Conservation (phyloP, 1,284 basidiomycete species). For the Cutaneotrichosporon sp. region DNA sequence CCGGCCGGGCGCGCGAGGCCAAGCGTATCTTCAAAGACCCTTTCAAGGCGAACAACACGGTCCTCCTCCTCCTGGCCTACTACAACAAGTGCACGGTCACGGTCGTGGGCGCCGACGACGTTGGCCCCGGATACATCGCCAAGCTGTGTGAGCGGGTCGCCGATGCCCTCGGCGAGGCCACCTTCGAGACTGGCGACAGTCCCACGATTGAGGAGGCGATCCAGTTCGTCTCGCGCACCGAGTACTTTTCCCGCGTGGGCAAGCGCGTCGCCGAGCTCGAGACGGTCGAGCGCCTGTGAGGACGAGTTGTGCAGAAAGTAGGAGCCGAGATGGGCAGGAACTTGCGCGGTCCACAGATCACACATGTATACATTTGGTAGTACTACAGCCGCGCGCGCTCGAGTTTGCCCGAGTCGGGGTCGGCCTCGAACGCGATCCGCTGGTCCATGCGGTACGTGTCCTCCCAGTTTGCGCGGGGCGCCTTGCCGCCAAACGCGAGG, state of each 20-base stretch:
- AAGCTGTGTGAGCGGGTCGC: too few species aligned
- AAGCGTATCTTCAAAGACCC: not conserved
- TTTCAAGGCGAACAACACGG: not conserved
- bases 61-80: not conserved
- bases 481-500: not conserved
- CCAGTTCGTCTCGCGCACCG: not conserved
- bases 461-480: conserved; percentile 1
- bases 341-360: too few species aligned
- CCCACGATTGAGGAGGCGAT: not conserved
- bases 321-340: not conserved
- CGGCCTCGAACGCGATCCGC: conserved; percentile 21
- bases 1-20: not conserved
- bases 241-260: not conserved
- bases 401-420: not conserved
- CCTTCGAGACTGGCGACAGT: not conserved
- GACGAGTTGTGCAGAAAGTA: not conserved
- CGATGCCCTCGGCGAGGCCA: not conserved
- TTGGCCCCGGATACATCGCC: not conserved
- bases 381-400: conserved; percentile 8
- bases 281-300: not conserved
- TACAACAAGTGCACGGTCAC: not conserved
- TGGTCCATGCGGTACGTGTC: conserved; percentile 13
- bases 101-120: not conserved
- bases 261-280: not conserved
- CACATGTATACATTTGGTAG: not conserved